phyloP scores from a whole-genome alignment of 176 grass and related monocot genomes.

The Chloris gayana region DNA sequence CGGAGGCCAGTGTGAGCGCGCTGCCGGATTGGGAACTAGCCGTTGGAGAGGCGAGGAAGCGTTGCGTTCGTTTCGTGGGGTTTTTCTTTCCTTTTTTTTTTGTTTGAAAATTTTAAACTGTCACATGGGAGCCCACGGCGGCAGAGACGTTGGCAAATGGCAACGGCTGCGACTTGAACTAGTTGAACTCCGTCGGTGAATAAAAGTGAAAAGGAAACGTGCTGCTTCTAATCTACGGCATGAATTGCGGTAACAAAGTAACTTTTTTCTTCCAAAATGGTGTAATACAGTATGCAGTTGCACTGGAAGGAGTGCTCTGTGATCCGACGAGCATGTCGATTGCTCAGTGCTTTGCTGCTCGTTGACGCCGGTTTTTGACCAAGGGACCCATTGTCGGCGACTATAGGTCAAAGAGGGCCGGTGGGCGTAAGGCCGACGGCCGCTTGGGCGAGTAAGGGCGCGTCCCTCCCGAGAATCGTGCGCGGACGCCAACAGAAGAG shows the following conservation, averaged over 20 bases:
- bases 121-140: neutral
- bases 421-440: too few relatives aligned
- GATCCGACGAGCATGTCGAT: too few relatives aligned
- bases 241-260: neutral
- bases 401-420: too few relatives aligned
- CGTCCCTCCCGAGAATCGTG: too few relatives aligned
- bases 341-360: too few relatives aligned
- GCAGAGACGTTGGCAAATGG: slow-evolving; percentile 10
- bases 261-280: too few relatives aligned
- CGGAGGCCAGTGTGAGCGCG: neutral
- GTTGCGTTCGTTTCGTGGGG: slow-evolving; percentile 2
- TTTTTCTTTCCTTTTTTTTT: neutral
- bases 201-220: neutral
- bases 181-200: neutral
- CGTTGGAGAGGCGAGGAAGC: slow-evolving; percentile 60
- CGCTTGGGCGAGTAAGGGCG: too few relatives aligned
- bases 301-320: too few relatives aligned
- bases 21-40: slow-evolving; percentile 56
- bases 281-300: too few relatives aligned
- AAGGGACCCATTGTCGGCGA: too few relatives aligned
- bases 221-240: neutral
- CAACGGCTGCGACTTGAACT: neutral
- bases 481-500: too few relatives aligned
- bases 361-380: too few relatives aligned
- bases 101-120: neutral